These are phyloP conservation scores for Orbilia ellipsospora DNA, from an alignment of 2,329 filamentous ascomycete genomes.

Conservation along the genomic window DNA sequence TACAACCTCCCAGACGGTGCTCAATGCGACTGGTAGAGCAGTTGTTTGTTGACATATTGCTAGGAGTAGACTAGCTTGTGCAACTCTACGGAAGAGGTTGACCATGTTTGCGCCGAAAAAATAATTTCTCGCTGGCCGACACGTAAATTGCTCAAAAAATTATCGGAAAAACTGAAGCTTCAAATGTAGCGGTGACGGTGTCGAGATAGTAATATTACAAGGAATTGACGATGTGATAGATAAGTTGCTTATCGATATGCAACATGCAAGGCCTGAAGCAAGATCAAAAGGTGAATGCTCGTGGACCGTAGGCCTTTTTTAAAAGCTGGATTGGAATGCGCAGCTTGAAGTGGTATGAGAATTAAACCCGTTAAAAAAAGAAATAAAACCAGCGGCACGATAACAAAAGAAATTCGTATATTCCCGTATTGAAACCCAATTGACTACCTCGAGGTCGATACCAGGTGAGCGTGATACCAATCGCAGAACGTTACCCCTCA, in stretches of 20 bases:
- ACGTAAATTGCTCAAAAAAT: no score
- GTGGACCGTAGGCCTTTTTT: not conserved
- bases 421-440: slow-evolving; percentile 22
- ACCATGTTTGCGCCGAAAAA: slow-evolving; percentile 25
- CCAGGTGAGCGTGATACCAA: slow-evolving; percentile 18
- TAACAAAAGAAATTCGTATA: slow-evolving; percentile 55
- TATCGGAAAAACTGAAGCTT: no score
- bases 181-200: no score
- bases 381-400: slow-evolving; percentile 12
- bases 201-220: no score
- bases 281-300: not conserved
- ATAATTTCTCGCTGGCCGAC: no score
- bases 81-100: slow-evolving; percentile 17
- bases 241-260: slow-evolving; percentile 29
- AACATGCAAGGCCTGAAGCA: not conserved
- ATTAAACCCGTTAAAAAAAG: not conserved
- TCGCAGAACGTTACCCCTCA: slow-evolving; percentile 48
- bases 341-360: no score
- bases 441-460: slow-evolving; percentile 2
- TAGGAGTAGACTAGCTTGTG: slow-evolving; percentile 27
- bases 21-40: slow-evolving; percentile 17
- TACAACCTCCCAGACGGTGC: slow-evolving; percentile 44
- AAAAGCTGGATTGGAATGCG: not conserved
- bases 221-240: no score
- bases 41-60: slow-evolving; percentile 19